These are phyloP conservation scores for Pueraria montana DNA, from an alignment of 306 rosid species.

Conservation along the genomic window DNA sequence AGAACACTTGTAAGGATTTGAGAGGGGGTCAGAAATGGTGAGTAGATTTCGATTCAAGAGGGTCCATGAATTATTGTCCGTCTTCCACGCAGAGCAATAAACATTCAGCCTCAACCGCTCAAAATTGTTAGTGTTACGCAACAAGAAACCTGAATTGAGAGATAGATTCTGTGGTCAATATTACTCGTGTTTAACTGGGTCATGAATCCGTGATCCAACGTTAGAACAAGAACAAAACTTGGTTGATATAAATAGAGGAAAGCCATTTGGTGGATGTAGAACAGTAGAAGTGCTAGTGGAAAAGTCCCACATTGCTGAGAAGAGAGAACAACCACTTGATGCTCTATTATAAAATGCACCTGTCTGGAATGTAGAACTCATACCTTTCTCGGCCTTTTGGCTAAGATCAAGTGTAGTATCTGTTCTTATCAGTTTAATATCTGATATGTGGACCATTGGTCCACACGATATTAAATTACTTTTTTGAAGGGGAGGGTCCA, in stretches of 20 bases:
- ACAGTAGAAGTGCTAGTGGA: no score
- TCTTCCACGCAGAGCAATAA: not conserved
- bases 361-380: rapidly evolving
- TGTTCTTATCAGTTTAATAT: conserved; percentile 32
- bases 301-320: not conserved
- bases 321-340: no score
- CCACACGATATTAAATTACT: conserved; percentile 15
- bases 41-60: no score
- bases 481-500: not conserved
- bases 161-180: no score
- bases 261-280: no score
- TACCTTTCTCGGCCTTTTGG: conserved; percentile 38
- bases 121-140: no score
- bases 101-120: not conserved
- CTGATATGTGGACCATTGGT: conserved; percentile 16
- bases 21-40: not conserved
- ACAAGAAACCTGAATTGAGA: no score
- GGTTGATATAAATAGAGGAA: no score
- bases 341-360: not conserved
- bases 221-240: no score
- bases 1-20: not conserved
- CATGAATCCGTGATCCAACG: no score
- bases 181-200: no score
- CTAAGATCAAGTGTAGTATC: conserved; percentile 22
- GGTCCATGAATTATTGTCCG: not conserved